These are phyloP conservation scores for Somion occarium DNA, from an alignment of 1,284 basidiomycete genomes.

Conservation along the genomic window DNA sequence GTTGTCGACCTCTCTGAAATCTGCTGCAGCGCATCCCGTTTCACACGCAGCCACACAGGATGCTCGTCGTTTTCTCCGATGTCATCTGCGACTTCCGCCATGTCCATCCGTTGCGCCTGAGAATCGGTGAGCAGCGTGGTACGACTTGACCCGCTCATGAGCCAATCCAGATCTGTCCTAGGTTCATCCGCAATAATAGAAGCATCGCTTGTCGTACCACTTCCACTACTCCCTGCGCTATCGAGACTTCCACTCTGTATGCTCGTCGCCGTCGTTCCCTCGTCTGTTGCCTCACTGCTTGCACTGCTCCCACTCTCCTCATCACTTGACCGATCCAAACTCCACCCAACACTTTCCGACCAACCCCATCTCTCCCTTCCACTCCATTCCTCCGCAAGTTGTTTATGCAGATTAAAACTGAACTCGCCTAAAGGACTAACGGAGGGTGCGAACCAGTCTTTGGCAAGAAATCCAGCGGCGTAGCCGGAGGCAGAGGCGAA, in stretches of 20 bases:
- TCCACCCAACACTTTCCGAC: conserved; percentile 31
- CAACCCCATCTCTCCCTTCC: conserved; percentile 57
- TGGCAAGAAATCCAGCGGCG: conserved; percentile 60
- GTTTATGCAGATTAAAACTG: conserved; percentile 53
- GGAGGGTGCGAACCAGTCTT: conserved; percentile 56
- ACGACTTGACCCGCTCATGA: conserved; percentile 21
- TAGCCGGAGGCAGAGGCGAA: conserved; percentile 53
- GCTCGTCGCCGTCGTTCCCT: not conserved
- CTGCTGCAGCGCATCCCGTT: conserved; percentile 17
- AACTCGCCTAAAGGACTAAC: conserved; percentile 47
- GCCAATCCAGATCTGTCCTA: conserved; percentile 19
- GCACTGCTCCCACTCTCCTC: conserved; percentile 4
- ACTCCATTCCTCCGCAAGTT: conserved; percentile 45
- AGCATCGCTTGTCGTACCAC: conserved; percentile 4
- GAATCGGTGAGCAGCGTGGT: conserved; percentile 12
- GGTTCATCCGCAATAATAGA: conserved; percentile 4
- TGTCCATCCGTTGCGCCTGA: not conserved
- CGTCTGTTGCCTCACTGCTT: conserved; percentile 6
- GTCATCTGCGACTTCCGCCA: conserved; percentile 2
- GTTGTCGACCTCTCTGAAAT: conserved; percentile 36
- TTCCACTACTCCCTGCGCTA: conserved; percentile 4
- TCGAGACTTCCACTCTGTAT: not conserved
- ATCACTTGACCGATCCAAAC: conserved; percentile 22
- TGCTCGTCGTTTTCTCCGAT: conserved; percentile 5
- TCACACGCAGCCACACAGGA: conserved; percentile 26